Percentiles rank a stretch among this genome's conserved stretches.
phyloP scores from a whole-genome alignment of 108 stramenopile species.

The Cyclostephanos invisitatus region DNA sequence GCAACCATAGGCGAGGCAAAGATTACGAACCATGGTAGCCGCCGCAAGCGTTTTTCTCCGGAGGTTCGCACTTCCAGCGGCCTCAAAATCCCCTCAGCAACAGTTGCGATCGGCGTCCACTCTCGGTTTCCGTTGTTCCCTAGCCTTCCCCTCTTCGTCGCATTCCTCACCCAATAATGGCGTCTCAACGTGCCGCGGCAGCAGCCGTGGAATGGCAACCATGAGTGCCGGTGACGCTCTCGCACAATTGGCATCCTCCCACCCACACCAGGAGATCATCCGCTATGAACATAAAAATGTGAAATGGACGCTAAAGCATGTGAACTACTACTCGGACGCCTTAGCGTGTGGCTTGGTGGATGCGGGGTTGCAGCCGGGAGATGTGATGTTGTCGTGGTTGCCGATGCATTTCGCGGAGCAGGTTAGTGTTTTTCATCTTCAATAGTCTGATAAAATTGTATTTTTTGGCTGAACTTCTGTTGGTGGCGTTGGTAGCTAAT shows the following conservation, averaged over 20 bases:
- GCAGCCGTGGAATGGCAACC: conserved; percentile 42
- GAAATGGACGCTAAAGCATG: conserved; percentile 80
- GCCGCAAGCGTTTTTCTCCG: conserved; percentile 29
- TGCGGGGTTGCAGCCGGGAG: conserved; percentile 76
- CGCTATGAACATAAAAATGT: conserved; percentile 90
- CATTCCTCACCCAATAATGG: conserved; percentile 16
- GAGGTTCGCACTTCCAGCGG: conserved; percentile 38
- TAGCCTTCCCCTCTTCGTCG: conserved; percentile 16
- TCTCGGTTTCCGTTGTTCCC: conserved; percentile 21
- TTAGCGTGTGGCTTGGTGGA: conserved; percentile 84
- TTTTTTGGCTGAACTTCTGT: not conserved
- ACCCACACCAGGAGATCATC: conserved; percentile 79
- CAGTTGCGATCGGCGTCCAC: conserved; percentile 24
- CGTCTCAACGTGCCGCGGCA: conserved; percentile 11
- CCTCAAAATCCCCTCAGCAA: conserved; percentile 25
- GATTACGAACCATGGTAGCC: conserved; percentile 28
- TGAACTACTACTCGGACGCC: conserved; percentile 75
- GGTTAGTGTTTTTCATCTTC: conserved; percentile 56
- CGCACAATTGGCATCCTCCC: conserved; percentile 60
- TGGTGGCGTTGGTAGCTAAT: not conserved
- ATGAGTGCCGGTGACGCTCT: conserved; percentile 48
- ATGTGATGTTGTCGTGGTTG: conserved; percentile 86
- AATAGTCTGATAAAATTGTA: conserved; percentile 1
- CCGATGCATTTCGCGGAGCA: conserved; percentile 82
- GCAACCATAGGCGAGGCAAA: not conserved